These are phyloP conservation scores for Miscanthus sacchariflorus DNA, from an alignment of 202 grass and related monocot genomes.

Conservation along the genomic window DNA sequence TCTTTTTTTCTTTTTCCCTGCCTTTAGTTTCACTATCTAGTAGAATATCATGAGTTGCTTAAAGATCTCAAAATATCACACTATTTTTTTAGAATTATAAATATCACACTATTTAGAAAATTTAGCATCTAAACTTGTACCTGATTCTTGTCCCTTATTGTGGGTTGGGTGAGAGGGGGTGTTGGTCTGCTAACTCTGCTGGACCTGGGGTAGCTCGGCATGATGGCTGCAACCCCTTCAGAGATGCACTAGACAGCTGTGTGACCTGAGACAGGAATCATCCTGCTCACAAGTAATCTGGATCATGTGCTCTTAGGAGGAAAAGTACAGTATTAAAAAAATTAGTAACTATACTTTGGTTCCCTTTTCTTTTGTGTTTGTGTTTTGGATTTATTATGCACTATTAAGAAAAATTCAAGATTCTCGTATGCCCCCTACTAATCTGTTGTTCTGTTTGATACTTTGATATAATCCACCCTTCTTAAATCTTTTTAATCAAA, in stretches of 20 bases:
- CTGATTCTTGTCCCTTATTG: neutral
- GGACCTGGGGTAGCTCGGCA: neutral
- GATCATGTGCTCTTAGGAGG: neutral
- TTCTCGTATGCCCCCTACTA: neutral
- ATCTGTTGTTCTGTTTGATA: neutral
- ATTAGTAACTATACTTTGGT: neutral
- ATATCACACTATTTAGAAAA: neutral
- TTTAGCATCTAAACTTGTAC: neutral
- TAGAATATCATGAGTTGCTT: neutral
- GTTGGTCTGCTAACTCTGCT: conserved; percentile 10
- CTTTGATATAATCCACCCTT: neutral
- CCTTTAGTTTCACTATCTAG: conserved; percentile 7
- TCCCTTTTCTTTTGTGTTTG: neutral
- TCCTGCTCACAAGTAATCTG: neutral
- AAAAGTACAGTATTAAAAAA: neutral
- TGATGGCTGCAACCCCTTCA: neutral
- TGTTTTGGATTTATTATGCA: neutral
- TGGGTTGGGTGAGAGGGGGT: neutral
- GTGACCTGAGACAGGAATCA: neutral
- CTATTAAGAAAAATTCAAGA: neutral
- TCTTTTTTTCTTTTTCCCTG: neutral
- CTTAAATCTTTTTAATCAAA: neutral
- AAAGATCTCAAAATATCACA: conserved; percentile 8
- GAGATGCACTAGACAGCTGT: neutral
- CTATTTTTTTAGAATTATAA: neutral